These are phyloP conservation scores for Colletotrichum tabaci DNA, from an alignment of 2,329 filamentous ascomycete species.

Conservation along the genomic window DNA sequence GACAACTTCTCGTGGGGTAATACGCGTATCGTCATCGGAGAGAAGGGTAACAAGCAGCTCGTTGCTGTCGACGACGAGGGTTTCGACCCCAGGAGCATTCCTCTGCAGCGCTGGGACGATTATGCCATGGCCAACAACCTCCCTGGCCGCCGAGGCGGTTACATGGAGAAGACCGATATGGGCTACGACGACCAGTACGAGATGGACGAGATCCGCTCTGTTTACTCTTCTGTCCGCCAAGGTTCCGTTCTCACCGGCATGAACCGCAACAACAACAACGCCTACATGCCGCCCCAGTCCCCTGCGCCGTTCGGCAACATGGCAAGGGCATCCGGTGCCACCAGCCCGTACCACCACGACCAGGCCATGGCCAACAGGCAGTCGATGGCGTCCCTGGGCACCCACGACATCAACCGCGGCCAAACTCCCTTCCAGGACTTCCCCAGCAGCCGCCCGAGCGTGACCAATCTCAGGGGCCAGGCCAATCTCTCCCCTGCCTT, in stretches of 20 bases:
- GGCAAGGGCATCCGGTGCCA: conserved; percentile 61
- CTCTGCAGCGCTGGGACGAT: conserved; percentile 96
- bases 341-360: conserved; percentile 56
- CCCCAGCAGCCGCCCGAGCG: conserved; percentile 70
- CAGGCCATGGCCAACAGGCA: conserved; percentile 75
- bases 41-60: conserved; percentile 92
- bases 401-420: conserved; percentile 63
- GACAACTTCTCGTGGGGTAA: conserved; percentile 99
- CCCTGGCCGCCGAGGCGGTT: conserved; percentile 87
- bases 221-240: conserved; percentile 92
- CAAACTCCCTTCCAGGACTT: conserved; percentile 73
- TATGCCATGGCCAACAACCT: conserved; percentile 90
- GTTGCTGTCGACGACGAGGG: conserved; percentile 87
- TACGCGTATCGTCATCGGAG: conserved; percentile 95
- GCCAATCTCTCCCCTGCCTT: conserved; percentile 63
- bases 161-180: conserved; percentile 74
- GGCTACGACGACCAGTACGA: conserved; percentile 86
- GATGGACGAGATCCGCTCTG: conserved; percentile 97
- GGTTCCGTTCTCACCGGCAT: conserved; percentile 92
- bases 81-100: conserved; percentile 93
- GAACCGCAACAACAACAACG: conserved; percentile 70
- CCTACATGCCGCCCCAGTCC: conserved; percentile 88
- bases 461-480: conserved; percentile 70
- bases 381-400: conserved; percentile 78
- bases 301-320: conserved; percentile 76